Evolutionary conservation across 306 rosid genomes (phyloP).

Genomic region (apple (Malus domestica)): DNA sequence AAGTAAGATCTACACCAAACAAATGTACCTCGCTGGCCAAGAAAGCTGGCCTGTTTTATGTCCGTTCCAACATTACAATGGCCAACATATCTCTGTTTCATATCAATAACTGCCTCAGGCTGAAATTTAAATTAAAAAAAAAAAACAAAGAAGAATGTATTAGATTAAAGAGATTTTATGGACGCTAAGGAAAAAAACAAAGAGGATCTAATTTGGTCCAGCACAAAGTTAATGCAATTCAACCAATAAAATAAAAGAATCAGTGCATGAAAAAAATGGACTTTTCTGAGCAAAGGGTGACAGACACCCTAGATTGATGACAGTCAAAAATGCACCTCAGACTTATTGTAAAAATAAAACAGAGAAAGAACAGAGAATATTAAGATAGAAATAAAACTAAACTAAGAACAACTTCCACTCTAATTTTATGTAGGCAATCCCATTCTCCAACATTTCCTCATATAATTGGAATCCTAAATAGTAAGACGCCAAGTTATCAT

Average conservation of each 20-base stretch:
- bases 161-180: background rate
- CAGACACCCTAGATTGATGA: too few relatives aligned
- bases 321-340: too few relatives aligned
- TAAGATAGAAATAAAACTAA: background rate
- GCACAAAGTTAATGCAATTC: background rate
- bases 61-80: constrained; percentile 96
- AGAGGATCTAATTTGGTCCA: background rate
- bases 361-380: background rate
- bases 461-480: background rate
- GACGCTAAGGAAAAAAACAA: background rate
- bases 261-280: background rate
- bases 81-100: constrained; percentile 89
- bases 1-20: background rate
- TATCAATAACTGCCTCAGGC: constrained; percentile 82
- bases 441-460: background rate
- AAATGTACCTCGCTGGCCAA: constrained; percentile 80
- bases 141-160: background rate
- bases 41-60: constrained; percentile 94
- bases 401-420: background rate
- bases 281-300: background rate
- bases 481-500: background rate
- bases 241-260: constrained; percentile 2
- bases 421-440: background rate
- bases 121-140: constrained; percentile 32
- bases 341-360: background rate